Evolutionary conservation across 352 stramenopile species (phyloP), one percentile per base, ranked within the genome.

Genomic region (Pythium scleroteichum): DNA sequence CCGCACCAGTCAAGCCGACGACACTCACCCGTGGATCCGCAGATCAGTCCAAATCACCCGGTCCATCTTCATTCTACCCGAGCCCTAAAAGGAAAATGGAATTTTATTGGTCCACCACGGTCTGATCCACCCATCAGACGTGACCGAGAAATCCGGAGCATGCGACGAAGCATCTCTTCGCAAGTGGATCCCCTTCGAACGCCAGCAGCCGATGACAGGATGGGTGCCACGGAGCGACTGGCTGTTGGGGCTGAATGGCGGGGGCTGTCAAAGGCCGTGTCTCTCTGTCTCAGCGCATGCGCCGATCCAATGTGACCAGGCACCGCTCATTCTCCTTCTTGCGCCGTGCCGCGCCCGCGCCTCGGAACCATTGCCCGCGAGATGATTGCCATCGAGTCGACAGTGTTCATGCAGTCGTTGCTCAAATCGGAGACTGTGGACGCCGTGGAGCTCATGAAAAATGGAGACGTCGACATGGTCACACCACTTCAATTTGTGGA

Each of bases 231-330:
- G 53, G 20, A 51, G 41, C 44, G 59, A 59, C 38, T 66, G 59
- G 59, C 45, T 53, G 58, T 19, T 22, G 58, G 19, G 27, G 19
- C 51, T 26, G 29, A 35, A 35, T 35, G 29, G 29, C 29, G 29
- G 20, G 41, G 17, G 57, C 22, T 29, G 24, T 12, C 47, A 45
- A 50, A 10, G 41, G 27, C 42, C 49, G 46, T 56, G 59, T 56
- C 59, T 56, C 59, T 60, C 50, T 66, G 51, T 66, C 59, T 66
- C 59, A 61, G 51, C 51, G 48, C 53, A 57, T 39, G 52, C 24
- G 32, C 29, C 44, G 32, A 51, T 60, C 29, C 26, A n/a, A 44
- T 44, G 26, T 29, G 47, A 57, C 26, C 46, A 53, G 46, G 29
- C 46, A 20, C 14, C 14, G 41, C 32, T 53, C 59, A 66, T 66